Conservation (phyloP, 371 early-diverging fungal species). For the Circinella umbellata region DNA sequence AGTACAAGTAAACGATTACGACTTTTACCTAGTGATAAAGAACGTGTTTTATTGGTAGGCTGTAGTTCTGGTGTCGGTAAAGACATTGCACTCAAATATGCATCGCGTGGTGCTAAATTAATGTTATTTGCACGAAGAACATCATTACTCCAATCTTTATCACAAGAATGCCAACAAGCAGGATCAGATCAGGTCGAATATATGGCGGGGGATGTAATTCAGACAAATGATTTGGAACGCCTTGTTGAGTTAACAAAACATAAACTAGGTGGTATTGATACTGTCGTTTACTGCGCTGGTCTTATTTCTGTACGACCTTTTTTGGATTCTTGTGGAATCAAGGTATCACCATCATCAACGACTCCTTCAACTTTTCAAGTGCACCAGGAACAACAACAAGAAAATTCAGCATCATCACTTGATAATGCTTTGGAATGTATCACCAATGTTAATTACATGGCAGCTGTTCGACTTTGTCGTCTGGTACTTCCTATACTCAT, state of each 20-base stretch:
- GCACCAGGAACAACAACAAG: background rate
- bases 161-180: conserved; percentile 46
- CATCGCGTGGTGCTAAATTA: conserved; percentile 69
- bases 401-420: background rate
- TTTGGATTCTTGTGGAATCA: conserved; percentile 54
- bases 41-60: conserved; percentile 78
- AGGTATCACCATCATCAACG: conserved; percentile 5
- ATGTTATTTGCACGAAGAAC: conserved; percentile 73
- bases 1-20: conserved; percentile 16
- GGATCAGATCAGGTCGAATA: conserved; percentile 27
- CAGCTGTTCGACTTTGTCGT: conserved; percentile 65
- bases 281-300: conserved; percentile 74
- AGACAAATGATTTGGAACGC: conserved; percentile 29
- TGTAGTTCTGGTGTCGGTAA: conserved; percentile 85
- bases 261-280: conserved; percentile 58
- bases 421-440: conserved; percentile 43
- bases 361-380: background rate
- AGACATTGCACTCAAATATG: conserved; percentile 73
- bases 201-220: conserved; percentile 41
- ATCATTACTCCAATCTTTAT: conserved; percentile 52
- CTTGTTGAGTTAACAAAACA: conserved; percentile 26
- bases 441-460: conserved; percentile 69
- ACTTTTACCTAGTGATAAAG: conserved; percentile 28
- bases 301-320: conserved; percentile 67
- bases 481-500: conserved; percentile 65